Conservation (phyloP, 2,329 filamentous ascomycete species). For the Atkinsonella texensis region DNA sequence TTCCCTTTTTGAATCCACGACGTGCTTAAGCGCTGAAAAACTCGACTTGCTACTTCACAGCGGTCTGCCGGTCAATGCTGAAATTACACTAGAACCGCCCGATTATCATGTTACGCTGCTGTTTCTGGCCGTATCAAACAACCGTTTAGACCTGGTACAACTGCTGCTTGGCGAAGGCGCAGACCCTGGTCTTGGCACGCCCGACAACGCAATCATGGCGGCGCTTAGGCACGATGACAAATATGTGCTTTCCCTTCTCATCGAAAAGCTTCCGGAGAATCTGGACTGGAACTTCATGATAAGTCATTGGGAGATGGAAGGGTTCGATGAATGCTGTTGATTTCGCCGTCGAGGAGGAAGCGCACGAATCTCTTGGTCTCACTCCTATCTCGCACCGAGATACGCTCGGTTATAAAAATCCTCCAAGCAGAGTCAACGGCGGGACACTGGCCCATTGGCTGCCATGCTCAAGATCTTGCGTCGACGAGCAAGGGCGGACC, state of each 20-base stretch:
- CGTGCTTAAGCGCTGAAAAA: not conserved
- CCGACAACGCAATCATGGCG: not conserved
- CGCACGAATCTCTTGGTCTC: not conserved
- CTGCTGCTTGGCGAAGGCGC: not conserved
- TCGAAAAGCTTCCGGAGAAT: not conserved
- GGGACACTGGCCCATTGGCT: conserved; percentile 2
- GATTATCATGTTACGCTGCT: not conserved
- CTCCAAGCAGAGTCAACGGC: not conserved
- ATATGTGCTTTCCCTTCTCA: not conserved
- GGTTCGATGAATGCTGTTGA: not conserved
- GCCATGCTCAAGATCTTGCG: not conserved
- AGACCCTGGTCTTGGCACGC: not conserved
- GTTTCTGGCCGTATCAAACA: not conserved
- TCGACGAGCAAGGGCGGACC: not conserved
- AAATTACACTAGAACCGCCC: not conserved
- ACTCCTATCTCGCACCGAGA: not conserved
- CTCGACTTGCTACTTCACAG: not conserved
- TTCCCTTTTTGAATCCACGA: not conserved
- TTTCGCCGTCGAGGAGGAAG: not conserved
- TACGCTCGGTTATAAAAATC: not conserved
- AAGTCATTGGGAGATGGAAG: not conserved
- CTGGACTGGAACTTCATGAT: not conserved
- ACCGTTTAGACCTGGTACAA: not conserved
- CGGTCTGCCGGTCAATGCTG: not conserved
- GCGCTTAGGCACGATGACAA: not conserved